These are phyloP conservation scores for Amauroascus niger DNA, from an alignment of 2,329 filamentous ascomycete species.

Conservation along the genomic window DNA sequence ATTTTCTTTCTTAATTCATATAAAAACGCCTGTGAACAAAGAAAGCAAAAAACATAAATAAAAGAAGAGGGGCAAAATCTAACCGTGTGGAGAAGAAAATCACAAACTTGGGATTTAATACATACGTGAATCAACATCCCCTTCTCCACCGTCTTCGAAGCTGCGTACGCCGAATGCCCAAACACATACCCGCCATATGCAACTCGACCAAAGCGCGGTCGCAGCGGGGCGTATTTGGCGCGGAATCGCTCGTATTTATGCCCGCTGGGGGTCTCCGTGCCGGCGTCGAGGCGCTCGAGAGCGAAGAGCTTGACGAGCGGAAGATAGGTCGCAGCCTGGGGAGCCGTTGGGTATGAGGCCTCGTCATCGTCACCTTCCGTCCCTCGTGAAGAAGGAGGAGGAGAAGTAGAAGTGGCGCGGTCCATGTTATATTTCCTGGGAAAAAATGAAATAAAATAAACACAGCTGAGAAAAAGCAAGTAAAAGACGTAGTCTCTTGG, in stretches of 20 bases:
- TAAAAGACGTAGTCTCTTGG: too few species aligned
- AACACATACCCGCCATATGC: slow-evolving; percentile 50
- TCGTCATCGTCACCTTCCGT: background rate
- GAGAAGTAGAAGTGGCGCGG: too few species aligned
- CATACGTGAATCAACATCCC: slow-evolving; percentile 46
- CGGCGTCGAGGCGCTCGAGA: slow-evolving; percentile 2
- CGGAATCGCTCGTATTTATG: slow-evolving; percentile 25
- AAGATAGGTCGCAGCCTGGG: background rate
- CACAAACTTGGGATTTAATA: slow-evolving; percentile 1
- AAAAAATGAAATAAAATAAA: too few species aligned
- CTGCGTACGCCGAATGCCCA: slow-evolving; percentile 49
- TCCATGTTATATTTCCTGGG: too few species aligned
- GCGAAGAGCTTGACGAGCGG: slow-evolving; percentile 5
- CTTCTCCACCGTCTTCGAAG: slow-evolving; percentile 43
- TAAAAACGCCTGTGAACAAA: background rate
- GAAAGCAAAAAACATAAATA: background rate
- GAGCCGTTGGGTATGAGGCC: background rate
- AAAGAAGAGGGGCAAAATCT: background rate
- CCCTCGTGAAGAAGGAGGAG: too few species aligned
- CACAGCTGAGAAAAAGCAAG: too few species aligned
- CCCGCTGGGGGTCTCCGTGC: slow-evolving; percentile 18
- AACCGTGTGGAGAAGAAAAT: too few species aligned
- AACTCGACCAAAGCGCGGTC: slow-evolving; percentile 34
- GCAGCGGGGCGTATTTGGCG: slow-evolving; percentile 29
- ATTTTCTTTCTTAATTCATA: background rate